Evolutionary conservation across 768 basidiomycete genomes (phyloP), one percentile per base, ranked within the genome.

Genomic region (Chiua virens): DNA sequence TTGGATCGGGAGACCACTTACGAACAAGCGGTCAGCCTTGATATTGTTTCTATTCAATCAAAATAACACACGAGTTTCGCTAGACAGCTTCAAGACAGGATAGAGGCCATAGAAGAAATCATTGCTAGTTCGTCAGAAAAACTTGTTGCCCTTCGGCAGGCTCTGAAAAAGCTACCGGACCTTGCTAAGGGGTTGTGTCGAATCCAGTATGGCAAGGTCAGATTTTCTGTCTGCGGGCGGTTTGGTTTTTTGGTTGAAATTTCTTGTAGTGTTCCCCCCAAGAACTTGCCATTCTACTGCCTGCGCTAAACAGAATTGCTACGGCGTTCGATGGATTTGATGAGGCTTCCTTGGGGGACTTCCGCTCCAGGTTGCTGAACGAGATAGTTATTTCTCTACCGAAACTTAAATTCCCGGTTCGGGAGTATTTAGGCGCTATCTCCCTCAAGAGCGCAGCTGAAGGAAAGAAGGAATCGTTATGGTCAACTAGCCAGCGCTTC

Each of bases 141-240:
- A 38, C 72, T 95, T 37, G 78, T 80, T 32, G 79, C 77, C 30
- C 76, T 96, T n/a, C 81, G 87, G 17, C 76, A 80, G 32, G 64
- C 82, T n/a, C 73, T 96, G 49, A 84, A 72, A 62, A 80, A 79
- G 30, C 75, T 93, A n/a, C 93, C 94, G 0, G 94, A 98, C 65
- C 80, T 98, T 41, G 83, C 88, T 0, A 87, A 81, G 63, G 96
- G 96, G 1, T 72, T 98, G 15, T 87, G 85, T 53, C 76, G 93
- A 27, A 88, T 98, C 28, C 92, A 95, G 62, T 96, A 96, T 59
- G 89, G 92, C 42, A 89, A 92, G 74, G 92, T 92, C 56, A 57
- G 74, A 22, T 44, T 42, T 57, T 10, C n/a, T 30, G 9, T 20
- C 8, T 9, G 18, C 40, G 18, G 21, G n/a, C 32, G 21, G 10